Evolutionary conservation across 805 yeast genomes (phyloP).

Genomic region (Kluyveromyces siamensis): DNA sequence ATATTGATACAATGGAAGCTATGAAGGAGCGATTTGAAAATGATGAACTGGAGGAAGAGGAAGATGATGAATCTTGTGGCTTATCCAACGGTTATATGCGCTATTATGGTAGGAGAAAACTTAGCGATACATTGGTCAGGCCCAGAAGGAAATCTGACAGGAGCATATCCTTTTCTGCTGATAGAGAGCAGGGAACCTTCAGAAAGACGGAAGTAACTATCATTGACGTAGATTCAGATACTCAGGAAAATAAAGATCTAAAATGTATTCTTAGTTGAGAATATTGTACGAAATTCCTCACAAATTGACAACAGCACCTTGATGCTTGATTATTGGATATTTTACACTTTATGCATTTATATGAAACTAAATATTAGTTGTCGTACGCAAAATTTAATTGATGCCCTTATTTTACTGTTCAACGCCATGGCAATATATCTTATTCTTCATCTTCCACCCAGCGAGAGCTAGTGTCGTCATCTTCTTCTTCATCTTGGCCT

Average conservation of each 20-base stretch:
- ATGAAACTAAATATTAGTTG: not conserved
- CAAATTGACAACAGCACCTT: not conserved
- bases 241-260: conserved; percentile 15
- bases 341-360: not conserved
- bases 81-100: conserved; percentile 5
- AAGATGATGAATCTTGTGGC: conserved; percentile 7
- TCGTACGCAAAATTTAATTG: not conserved
- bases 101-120: conserved; percentile 7
- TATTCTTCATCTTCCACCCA: conserved; percentile 31
- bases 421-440: conserved; percentile 8
- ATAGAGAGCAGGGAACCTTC: conserved; percentile 20
- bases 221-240: conserved; percentile 17
- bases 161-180: conserved; percentile 19
- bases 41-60: conserved; percentile 2
- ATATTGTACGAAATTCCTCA: not conserved
- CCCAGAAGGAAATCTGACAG: conserved; percentile 22
- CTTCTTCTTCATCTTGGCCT: conserved; percentile 53
- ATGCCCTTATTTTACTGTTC: conserved; percentile 11
- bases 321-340: not conserved
- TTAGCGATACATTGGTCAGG: conserved; percentile 12
- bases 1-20: conserved; percentile 15
- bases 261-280: not conserved
- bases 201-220: conserved; percentile 11
- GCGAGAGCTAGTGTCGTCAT: conserved; percentile 30
- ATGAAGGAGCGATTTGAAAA: conserved; percentile 7